Evolutionary conservation across 2,329 filamentous ascomycete genomes (phyloP).

Genomic region (Aspergillus chevalieri): DNA sequence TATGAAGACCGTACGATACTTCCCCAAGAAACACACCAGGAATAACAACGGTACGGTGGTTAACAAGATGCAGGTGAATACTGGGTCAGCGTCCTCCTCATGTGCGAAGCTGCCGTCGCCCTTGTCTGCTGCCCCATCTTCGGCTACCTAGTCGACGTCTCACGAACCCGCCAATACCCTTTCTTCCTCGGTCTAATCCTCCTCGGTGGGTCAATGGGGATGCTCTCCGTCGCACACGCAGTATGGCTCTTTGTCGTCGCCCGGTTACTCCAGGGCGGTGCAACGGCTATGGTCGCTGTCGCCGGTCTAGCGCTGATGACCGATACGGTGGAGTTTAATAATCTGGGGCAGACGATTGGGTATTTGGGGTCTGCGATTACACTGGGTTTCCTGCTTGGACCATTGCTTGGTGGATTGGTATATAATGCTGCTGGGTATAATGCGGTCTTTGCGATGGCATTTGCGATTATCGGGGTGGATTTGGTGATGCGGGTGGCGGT

Average conservation of each 20-base stretch:
- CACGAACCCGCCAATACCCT: conserved; percentile 46
- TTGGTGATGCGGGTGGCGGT: conserved; percentile 55
- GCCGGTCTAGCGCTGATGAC: conserved; percentile 54
- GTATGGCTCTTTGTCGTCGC: conserved; percentile 47
- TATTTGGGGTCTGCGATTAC: conserved; percentile 52
- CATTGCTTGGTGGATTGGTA: conserved; percentile 54
- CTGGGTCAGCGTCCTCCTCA: conserved; percentile 25
- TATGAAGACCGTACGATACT: conserved; percentile 19
- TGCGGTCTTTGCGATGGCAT: conserved; percentile 54
- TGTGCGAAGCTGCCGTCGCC: conserved; percentile 21
- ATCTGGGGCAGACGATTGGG: conserved; percentile 57
- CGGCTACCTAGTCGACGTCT: conserved; percentile 22
- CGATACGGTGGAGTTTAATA: conserved; percentile 52
- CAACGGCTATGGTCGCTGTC: conserved; percentile 55
- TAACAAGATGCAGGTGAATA: conserved; percentile 16
- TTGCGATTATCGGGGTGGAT: conserved; percentile 52
- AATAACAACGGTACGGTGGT: not conserved
- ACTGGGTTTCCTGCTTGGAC: conserved; percentile 51
- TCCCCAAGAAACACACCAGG: not conserved
- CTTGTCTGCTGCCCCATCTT: conserved; percentile 24
- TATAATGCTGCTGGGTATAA: conserved; percentile 54
- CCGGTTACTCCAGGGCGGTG: conserved; percentile 53
- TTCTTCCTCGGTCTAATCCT: conserved; percentile 53
- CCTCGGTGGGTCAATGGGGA: conserved; percentile 49
- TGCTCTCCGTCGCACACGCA: conserved; percentile 48